These are phyloP conservation scores for Incumbomyces lentus DNA, from an alignment of 2,329 filamentous ascomycete genomes.

Conservation along the genomic window DNA sequence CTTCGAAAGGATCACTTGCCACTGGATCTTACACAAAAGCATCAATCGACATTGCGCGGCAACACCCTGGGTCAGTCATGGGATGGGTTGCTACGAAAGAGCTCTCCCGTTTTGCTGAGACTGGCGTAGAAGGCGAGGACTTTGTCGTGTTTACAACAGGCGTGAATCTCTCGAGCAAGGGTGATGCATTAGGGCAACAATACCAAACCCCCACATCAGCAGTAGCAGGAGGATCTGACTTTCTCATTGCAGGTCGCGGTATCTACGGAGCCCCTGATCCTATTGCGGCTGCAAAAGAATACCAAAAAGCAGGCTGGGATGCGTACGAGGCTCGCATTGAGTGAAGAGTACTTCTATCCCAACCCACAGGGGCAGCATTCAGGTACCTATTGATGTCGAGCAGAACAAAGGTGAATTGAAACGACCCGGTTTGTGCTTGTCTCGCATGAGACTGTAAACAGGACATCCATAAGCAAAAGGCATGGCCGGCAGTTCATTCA, in stretches of 20 bases:
- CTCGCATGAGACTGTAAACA: too few relatives aligned
- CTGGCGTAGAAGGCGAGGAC: conserved; percentile 27
- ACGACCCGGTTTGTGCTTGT: too few relatives aligned
- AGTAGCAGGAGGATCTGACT: conserved; percentile 36
- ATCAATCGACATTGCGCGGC: conserved; percentile 38
- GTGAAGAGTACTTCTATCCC: not conserved
- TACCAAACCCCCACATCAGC: conserved; percentile 39
- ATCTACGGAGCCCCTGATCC: conserved; percentile 38
- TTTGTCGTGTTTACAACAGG: conserved; percentile 41
- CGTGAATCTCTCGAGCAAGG: conserved; percentile 37
- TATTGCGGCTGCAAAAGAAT: conserved; percentile 33
- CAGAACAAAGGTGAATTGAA: too few relatives aligned
- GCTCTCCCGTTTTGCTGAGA: conserved; percentile 28
- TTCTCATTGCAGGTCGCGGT: conserved; percentile 38
- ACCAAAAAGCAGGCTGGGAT: conserved; percentile 37
- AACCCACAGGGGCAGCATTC: too few relatives aligned
- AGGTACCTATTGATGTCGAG: too few relatives aligned
- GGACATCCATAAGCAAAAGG: too few relatives aligned
- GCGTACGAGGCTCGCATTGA: conserved; percentile 27
- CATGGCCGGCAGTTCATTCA: too few relatives aligned
- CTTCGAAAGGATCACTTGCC: conserved; percentile 39
- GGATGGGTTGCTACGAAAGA: conserved; percentile 37
- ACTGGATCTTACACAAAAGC: conserved; percentile 35
- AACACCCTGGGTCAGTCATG: conserved; percentile 35
- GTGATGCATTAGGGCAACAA: conserved; percentile 39